These are phyloP conservation scores for Dactylonectria macrodidyma DNA, from an alignment of 2,329 filamentous ascomycete species.

Conservation along the genomic window DNA sequence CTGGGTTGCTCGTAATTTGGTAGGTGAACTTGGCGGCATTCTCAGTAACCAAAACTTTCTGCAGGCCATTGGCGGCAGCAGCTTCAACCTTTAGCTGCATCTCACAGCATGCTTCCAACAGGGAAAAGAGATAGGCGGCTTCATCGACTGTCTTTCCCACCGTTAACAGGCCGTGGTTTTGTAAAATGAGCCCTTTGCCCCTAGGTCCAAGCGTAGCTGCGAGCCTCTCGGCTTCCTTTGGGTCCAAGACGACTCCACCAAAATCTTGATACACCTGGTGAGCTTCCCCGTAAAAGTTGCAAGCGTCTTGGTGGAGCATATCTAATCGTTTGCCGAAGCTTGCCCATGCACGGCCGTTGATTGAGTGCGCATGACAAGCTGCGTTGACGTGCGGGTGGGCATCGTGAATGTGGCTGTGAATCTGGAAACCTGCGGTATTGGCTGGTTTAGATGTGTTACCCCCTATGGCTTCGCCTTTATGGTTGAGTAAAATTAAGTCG, in stretches of 20 bases:
- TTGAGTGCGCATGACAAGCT: slow-evolving; percentile 79
- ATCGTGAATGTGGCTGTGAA: slow-evolving; percentile 78
- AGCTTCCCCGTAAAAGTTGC: background rate
- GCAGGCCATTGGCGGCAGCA: background rate
- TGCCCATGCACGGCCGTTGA: slow-evolving; percentile 77
- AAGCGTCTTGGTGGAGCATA: slow-evolving; percentile 78
- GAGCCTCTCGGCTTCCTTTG: background rate
- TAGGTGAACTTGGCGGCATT: background rate
- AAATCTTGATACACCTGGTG: background rate
- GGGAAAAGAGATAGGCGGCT: slow-evolving; percentile 8
- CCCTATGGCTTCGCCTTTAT: slow-evolving; percentile 72
- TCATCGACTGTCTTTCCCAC: slow-evolving; percentile 6
- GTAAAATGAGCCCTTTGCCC: background rate
- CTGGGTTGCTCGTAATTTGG: background rate
- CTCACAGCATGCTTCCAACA: background rate
- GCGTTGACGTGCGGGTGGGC: slow-evolving; percentile 75
- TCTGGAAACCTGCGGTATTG: slow-evolving; percentile 78
- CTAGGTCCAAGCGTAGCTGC: background rate
- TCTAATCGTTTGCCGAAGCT: slow-evolving; percentile 75
- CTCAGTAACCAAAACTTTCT: background rate
- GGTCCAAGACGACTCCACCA: background rate
- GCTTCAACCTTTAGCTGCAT: background rate
- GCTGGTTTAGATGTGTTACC: slow-evolving; percentile 69
- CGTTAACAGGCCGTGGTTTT: slow-evolving; percentile 1
- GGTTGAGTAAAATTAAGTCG: slow-evolving; percentile 77